Conservation (phyloP, 2,329 filamentous ascomycete genomes). For the Calonectria hongkongensis region DNA sequence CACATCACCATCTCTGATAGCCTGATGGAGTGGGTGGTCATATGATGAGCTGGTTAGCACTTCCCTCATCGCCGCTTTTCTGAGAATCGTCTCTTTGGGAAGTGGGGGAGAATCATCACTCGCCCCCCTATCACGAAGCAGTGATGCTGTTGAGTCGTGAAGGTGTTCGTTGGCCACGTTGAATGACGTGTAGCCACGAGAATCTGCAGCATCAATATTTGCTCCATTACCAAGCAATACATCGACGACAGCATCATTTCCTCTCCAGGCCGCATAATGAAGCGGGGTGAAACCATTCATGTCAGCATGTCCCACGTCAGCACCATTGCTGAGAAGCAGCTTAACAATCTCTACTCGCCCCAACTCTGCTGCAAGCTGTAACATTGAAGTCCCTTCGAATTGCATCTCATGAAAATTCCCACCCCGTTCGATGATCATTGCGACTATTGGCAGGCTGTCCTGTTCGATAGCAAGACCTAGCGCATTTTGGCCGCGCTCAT, state of each 20-base stretch:
- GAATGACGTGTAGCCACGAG: neutral
- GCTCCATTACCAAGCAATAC: neutral
- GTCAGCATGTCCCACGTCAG: neutral
- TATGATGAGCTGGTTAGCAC: neutral
- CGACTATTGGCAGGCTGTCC: neutral
- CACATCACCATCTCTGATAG: neutral
- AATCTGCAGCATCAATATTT: neutral
- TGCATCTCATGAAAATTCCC: neutral
- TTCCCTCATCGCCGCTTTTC: neutral
- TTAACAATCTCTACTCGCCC: neutral
- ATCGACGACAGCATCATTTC: neutral
- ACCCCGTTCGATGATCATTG: neutral
- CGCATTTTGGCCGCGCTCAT: neutral
- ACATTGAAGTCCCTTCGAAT: neutral
- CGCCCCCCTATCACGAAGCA: neutral
- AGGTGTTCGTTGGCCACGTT: neutral
- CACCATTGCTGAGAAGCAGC: neutral
- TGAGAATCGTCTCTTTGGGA: neutral
- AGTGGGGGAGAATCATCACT: neutral
- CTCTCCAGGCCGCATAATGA: neutral
- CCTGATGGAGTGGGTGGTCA: neutral
- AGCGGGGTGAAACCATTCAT: neutral
- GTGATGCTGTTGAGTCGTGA: neutral
- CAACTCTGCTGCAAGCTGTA: neutral
- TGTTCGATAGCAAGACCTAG: neutral